Evolutionary conservation across 2,329 filamentous ascomycete species (phyloP), one percentile per base, ranked within the genome.

Genomic region (Aspergillus nomiae): DNA sequence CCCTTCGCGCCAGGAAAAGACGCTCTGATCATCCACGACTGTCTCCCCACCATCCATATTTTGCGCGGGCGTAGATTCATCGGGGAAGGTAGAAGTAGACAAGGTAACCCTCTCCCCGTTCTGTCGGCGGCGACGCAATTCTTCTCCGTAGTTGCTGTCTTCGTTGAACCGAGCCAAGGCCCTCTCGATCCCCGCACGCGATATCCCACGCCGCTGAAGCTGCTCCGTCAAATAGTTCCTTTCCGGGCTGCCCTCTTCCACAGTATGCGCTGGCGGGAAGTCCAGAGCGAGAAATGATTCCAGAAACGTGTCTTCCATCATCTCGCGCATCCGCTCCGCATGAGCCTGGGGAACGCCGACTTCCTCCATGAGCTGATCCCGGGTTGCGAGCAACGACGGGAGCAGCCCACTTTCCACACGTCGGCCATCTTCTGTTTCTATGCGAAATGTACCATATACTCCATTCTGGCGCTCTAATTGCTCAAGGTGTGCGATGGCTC

Each of bases 281-380:
- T 81, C 78, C 41, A 80, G 65, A 1, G 77, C 76, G 36, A 81
- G 69, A 54, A 81, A 81, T 3, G 77, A 78, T 61, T 80, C 78
- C 43, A 81, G 62, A 62, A 81, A 80, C 0, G 76, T 76, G 57
- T 80, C 76, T 62, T 81, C 79, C 75, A 80, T 79, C 74, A 79
- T 78, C 61, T 77, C 74, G 59, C 77, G 77, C 74, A 80, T 79
- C 60, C 76, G 71, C 61, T 76, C 74, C 24, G 78, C 78, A 65
- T 79, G 75, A 34, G 74, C 76, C 50, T 69, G 65, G 1, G 73
- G 72, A 19, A 80, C 73, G 12, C 76, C 77, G 16, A 80, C 74
- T 62, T 77, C 73, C 62, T 77, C 74, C 74, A 80, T 79, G 62
- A 81, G 70, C 65, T 79, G 77, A 55, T 80, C 77, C 43, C 75